A percentile compares a stretch with the other conserved stretches of the same genome.
Conservation (phyloP, 768 basidiomycete genomes). For the Lactarius evosmus region DNA sequence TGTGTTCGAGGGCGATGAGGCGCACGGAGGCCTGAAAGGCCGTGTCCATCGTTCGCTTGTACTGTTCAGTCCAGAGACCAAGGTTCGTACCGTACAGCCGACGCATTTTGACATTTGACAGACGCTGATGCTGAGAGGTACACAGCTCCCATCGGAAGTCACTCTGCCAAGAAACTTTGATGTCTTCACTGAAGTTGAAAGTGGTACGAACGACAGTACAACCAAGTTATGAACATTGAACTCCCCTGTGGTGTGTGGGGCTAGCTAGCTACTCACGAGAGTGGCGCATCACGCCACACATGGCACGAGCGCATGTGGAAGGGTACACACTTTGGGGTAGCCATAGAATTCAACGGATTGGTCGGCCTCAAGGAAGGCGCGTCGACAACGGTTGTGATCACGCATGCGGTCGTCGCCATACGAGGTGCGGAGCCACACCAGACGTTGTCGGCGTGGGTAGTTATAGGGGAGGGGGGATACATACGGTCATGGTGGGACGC, state of each 20-base stretch:
- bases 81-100: constrained; percentile 43
- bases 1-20: constrained; percentile 70
- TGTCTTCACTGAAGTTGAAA: constrained; percentile 50
- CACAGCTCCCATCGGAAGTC: constrained; percentile 50
- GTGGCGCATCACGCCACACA: neutral
- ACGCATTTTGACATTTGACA: neutral
- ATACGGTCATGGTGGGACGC: no score
- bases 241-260: neutral
- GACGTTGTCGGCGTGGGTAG: constrained; percentile 26
- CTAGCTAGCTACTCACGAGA: neutral
- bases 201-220: neutral
- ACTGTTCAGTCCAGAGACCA: constrained; percentile 43
- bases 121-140: neutral
- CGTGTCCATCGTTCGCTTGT: constrained; percentile 57
- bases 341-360: constrained; percentile 27
- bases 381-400: constrained; percentile 26
- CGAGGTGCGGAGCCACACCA: constrained; percentile 24
- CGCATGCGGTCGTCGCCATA: constrained; percentile 7
- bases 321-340: neutral
- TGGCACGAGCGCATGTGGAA: no score
- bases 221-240: constrained; percentile 14
- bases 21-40: constrained; percentile 56
- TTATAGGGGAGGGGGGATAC: no score
- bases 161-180: constrained; percentile 61
- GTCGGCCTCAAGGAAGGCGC: constrained; percentile 32